Percentiles rank a stretch among this genome's conserved stretches.
phyloP scores from a whole-genome alignment of 2,329 filamentous ascomycete species.

The Cordyceps farinosa region DNA sequence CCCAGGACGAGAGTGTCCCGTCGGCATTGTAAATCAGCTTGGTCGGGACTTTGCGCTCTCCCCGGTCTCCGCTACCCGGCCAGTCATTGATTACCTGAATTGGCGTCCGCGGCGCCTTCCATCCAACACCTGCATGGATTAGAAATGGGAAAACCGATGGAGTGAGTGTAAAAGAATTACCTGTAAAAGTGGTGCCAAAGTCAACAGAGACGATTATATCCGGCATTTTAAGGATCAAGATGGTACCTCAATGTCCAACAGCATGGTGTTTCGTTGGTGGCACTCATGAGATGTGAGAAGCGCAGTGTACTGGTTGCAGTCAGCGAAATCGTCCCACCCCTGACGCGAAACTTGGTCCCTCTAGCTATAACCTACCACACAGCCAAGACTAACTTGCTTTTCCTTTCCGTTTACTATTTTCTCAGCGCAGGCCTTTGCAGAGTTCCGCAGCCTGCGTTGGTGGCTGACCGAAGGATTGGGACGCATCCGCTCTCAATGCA shows the following conservation, averaged over 20 bases:
- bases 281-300: neutral
- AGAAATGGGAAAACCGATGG: neutral
- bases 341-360: neutral
- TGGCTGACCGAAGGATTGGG: constrained; percentile 1
- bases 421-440: neutral
- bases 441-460: neutral
- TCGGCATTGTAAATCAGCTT: constrained; percentile 45
- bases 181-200: constrained; percentile 45
- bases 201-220: constrained; percentile 43
- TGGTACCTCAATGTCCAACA: neutral
- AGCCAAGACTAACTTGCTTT: neutral
- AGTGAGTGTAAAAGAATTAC: constrained; percentile 23
- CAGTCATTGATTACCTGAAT: constrained; percentile 49
- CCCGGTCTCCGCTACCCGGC: constrained; percentile 49
- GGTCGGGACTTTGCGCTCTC: constrained; percentile 54
- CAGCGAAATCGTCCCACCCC: neutral
- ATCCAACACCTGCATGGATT: constrained; percentile 32
- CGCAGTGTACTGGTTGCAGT: neutral
- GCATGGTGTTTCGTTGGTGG: neutral
- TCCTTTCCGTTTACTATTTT: neutral
- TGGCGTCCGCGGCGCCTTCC: constrained; percentile 37
- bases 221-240: constrained; percentile 24
- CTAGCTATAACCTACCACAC: neutral
- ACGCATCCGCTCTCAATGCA: neutral
- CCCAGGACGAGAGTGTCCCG: constrained; percentile 46